Percentiles rank a stretch among this genome's conserved stretches.
Evolutionary conservation across 2,329 filamentous ascomycete genomes (phyloP).

Genomic region (Alternaria sp.): DNA sequence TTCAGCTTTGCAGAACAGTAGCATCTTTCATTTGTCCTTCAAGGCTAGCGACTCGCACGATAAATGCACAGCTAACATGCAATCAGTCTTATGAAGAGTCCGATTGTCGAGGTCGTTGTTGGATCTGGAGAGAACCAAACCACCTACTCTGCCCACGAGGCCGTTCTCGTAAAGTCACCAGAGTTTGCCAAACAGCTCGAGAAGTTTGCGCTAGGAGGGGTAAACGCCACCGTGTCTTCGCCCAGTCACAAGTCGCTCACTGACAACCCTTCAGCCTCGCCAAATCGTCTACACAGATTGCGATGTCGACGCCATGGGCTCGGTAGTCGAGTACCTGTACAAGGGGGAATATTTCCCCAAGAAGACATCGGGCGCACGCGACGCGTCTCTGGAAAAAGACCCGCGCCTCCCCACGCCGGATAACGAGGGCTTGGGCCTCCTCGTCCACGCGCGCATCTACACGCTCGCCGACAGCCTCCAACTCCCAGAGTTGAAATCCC

Average conservation of each 20-base stretch:
- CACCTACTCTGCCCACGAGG: slow-evolving; percentile 80
- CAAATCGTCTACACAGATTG: slow-evolving; percentile 73
- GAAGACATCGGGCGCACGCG: slow-evolving; percentile 65
- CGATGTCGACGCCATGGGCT: slow-evolving; percentile 76
- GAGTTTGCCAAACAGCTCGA: slow-evolving; percentile 73
- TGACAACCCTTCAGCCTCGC: slow-evolving; percentile 59
- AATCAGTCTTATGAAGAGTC: slow-evolving; percentile 58
- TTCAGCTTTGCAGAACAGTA: background rate
- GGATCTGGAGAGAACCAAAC: slow-evolving; percentile 65
- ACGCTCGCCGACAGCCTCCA: slow-evolving; percentile 84
- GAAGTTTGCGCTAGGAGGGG: slow-evolving; percentile 68
- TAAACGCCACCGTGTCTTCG: slow-evolving; percentile 53
- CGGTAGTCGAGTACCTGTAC: slow-evolving; percentile 84
- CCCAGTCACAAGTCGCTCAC: background rate
- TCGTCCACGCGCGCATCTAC: slow-evolving; percentile 89
- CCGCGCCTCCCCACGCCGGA: slow-evolving; percentile 72
- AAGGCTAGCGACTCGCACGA: background rate
- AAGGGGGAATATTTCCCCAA: slow-evolving; percentile 85
- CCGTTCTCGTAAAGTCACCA: slow-evolving; percentile 75
- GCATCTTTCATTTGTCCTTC: background rate
- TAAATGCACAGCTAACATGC: slow-evolving; percentile 23
- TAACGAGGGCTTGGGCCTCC: slow-evolving; percentile 79
- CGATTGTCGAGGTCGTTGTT: slow-evolving; percentile 58
- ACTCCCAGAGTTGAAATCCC: slow-evolving; percentile 69
- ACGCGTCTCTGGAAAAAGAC: slow-evolving; percentile 74